Evolutionary conservation across 2,329 filamentous ascomycete genomes (phyloP), one percentile per base, ranked within the genome.

Genomic region (Juglanconis sp.): DNA sequence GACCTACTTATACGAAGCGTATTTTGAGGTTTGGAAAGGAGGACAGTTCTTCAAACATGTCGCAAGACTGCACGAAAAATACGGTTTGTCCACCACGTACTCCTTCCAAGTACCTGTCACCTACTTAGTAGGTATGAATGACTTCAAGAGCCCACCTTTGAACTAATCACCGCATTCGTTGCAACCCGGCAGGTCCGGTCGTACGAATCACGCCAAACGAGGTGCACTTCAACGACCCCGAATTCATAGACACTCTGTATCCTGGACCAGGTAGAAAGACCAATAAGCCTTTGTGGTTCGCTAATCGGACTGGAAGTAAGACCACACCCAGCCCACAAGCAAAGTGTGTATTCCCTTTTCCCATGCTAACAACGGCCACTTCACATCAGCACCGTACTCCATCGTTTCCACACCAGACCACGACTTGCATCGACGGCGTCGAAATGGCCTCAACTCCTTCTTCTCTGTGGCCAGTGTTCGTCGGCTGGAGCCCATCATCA

Each of bases 401-500:
- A 53, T 53, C 5, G 35, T 75, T 7, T 62, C 69, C 4, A 79
- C 76, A 0, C 66, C 73, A n/a, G 64, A 69, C 7, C 73, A 77
- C 60, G 70, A 76, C 31, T 66, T 72, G 7, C 78, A 81, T 62
- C 73, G 75, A 2, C 66, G 71, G 17, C 74, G 78, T 3, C 73
- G 78, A 13, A 70, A 64, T 4, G 68, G 75, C 3, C 61, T 81
- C 50, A 77, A 72, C 58, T 71, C 69, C 0, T 80, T 77, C 67
- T 81, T 80, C 64, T 78, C 77, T 1, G 72, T 69, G 44, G 68
- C 68, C 11, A 71, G 73, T 5, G 70, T 80, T 17, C 60, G 66
- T 7, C 65, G 65, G 2, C 65, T 79, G 3, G 70, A 74, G 64
- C 74, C 64, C 63, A 71, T 72, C 50, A 72, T 57, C 53, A 58